Base-by-base conservation (phyloP, 2,329 filamentous ascomycete species). In the Colletotrichum liaoningense region DNA sequence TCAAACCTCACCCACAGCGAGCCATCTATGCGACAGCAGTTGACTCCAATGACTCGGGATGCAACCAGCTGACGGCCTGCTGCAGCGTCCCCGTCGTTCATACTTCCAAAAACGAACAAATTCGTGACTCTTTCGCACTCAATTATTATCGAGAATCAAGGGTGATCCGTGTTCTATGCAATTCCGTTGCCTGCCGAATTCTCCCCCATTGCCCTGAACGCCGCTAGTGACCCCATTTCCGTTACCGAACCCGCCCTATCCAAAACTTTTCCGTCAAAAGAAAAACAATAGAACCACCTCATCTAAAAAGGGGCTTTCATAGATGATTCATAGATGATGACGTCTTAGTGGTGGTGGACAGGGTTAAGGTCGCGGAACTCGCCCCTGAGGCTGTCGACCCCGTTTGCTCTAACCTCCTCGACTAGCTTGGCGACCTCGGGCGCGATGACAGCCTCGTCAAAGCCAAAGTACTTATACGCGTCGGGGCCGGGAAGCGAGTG, bases 391-490 rank as follows among this genome's bases (percentile, higher is more conserved):
- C 69, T 73, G 33, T 77, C 76, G 5, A 78, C 59, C 14, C 76
- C 78, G 26, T 78, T 71, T 19, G 59, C 70, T 30, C 70, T 72
- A 11, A 80, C 77, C 28, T 79, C 76, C 24, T 75, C 77, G 30
- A 76, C 76, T 22, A 80, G 70, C 64, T 75, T 80, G 14, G 77
- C 78, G 6, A 87, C 84, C 75, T 79, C 75, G 3, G 77, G 76
- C 5, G 81, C 81, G 58, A 83, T 83, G 74, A 88, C 83, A 3
- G 78, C 79, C 3, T 80, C 81, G 67, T 88, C 85, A 74, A 86
- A 90, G 0, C 87, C 86, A 75, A 90, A 90, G 75, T 85, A 85
- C 73, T 85, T 83, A 75, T 90, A 90, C 3, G 86, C 87, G 14
- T 82, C 83, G 72, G 86, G 85, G 0, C 88, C 87, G 0, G 89